A percentile compares a stretch with the other conserved stretches of the same genome.
These are phyloP conservation scores for Candida maltosa DNA, from an alignment of 805 yeast genomes.

Conservation along the genomic window DNA sequence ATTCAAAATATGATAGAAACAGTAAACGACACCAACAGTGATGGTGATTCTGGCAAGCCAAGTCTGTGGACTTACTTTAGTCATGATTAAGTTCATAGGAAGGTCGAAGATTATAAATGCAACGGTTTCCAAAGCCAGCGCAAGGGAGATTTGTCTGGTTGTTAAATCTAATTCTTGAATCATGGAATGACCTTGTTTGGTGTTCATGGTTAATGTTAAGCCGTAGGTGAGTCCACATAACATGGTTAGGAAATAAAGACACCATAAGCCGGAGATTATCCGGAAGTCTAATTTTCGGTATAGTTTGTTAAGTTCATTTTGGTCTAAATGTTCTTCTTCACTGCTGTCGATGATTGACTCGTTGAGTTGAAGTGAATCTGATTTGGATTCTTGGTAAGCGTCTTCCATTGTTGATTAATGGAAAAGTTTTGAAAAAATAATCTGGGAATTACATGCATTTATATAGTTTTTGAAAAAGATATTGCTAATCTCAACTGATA, in stretches of 20 bases:
- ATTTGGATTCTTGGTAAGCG: too few relatives aligned
- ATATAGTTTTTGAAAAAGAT: too few relatives aligned
- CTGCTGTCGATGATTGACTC: not conserved
- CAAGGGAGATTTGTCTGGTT: constrained; percentile 61
- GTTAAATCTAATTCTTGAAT: constrained; percentile 47
- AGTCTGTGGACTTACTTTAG: constrained; percentile 74
- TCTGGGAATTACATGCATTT: too few relatives aligned
- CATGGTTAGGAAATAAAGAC: constrained; percentile 71
- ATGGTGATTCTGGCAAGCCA: constrained; percentile 80
- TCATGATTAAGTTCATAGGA: constrained; percentile 85
- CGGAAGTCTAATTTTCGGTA: constrained; percentile 65
- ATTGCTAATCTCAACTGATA: too few relatives aligned
- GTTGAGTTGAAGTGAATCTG: too few relatives aligned
- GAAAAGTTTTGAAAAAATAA: too few relatives aligned
- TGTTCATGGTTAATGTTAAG: constrained; percentile 76
- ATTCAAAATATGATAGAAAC: constrained; percentile 64
- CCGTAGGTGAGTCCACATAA: constrained; percentile 82
- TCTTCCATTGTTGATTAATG: too few relatives aligned
- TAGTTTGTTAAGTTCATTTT: constrained; percentile 44
- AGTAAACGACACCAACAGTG: constrained; percentile 72
- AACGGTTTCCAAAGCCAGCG: constrained; percentile 78
- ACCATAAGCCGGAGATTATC: constrained; percentile 82
- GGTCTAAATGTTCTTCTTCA: constrained; percentile 2
- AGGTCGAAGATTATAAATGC: constrained; percentile 82
- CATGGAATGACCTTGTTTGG: constrained; percentile 57